Evolutionary conservation across 2,329 filamentous ascomycete species (phyloP), one percentile per base, ranked within the genome.

Genomic region (Fusarium sp.): DNA sequence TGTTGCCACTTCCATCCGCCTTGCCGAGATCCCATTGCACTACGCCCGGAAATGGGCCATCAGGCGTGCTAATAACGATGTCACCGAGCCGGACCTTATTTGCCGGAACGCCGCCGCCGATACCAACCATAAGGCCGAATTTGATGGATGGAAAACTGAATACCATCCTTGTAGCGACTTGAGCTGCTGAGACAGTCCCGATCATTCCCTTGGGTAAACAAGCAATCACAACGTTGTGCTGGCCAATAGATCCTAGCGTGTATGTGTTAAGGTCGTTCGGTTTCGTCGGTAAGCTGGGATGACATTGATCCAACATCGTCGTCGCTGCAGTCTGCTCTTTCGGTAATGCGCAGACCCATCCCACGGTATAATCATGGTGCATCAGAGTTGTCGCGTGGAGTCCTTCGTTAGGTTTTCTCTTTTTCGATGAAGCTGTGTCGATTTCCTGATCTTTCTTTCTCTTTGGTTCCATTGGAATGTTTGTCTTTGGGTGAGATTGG

Each of bases 1-100:
- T 58, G 6, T 4, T 49, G 5, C 17, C 34, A 4, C 38, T 55
- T 7, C 56, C 14, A n/a, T 44, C 9, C 8, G 50, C 39, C 51
- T 68, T 60, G 11, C 59, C 50, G 5, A 62, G 46, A 18, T 64
- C 52, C 38, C 54, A 68, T 10, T 66, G 58, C 8, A 64, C 43
- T 3, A 69, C 55, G 1, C 59, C 63, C 17, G 62, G 34, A 51
- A 15, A 49, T 3, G 46, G 33, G 7, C 33, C 20, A 0, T 11
- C 5, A 1, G 54, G 53, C 7, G 39, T 44, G 31, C 63, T 59
- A 2, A 66, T 58, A 0, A 66, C 66, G 2, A 68, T 45, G 38
- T 68, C 66, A 3, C 66, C 66, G 2, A 66, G 49, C 6, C 63
- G 28, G 4, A 68, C 58, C 1, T 54, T 28, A 9, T 28, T 48